Conservation (phyloP, 176 grass and related monocot species). For the Eremochloa ophiuroides region DNA sequence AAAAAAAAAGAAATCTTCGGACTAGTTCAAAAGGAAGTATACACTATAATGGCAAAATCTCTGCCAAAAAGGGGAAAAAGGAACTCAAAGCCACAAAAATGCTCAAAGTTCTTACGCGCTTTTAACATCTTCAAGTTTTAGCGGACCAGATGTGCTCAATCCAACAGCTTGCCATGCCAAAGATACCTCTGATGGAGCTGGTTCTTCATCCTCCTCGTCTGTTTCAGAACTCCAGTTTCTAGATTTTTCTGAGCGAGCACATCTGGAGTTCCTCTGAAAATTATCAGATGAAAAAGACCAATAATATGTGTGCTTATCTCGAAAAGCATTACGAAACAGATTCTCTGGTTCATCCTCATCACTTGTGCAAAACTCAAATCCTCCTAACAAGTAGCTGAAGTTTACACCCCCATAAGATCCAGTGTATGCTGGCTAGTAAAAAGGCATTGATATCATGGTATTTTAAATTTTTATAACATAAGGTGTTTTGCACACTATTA, state of each 20-base stretch:
- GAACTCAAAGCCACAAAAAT: slow-evolving; percentile 8
- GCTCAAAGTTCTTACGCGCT: slow-evolving; percentile 62
- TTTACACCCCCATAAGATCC: background rate
- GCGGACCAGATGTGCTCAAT: slow-evolving; percentile 59
- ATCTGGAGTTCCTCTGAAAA: slow-evolving; percentile 27
- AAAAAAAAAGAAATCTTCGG: background rate
- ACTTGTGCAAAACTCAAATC: slow-evolving; percentile 58
- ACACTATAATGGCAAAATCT: slow-evolving; percentile 21
- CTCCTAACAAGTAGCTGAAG: slow-evolving; percentile 25
- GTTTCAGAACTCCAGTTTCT: slow-evolving; percentile 56
- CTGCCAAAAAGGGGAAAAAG: background rate
- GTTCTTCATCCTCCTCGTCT: slow-evolving; percentile 48
- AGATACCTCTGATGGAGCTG: slow-evolving; percentile 31
- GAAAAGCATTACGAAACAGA: slow-evolving; percentile 57
- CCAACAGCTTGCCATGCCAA: slow-evolving; percentile 72
- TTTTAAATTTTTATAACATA: background rate
- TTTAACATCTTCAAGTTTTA: slow-evolving; percentile 96
- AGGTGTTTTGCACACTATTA: background rate
- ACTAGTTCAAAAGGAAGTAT: slow-evolving; percentile 9
- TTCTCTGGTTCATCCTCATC: slow-evolving; percentile 69
- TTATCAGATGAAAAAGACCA: slow-evolving; percentile 61
- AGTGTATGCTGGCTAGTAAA: background rate
- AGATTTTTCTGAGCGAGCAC: slow-evolving; percentile 43
- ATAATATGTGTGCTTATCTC: slow-evolving; percentile 53
- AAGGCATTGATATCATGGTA: background rate